phyloP scores from a whole-genome alignment of 768 basidiomycete genomes.

The Tulasnella sp. region DNA sequence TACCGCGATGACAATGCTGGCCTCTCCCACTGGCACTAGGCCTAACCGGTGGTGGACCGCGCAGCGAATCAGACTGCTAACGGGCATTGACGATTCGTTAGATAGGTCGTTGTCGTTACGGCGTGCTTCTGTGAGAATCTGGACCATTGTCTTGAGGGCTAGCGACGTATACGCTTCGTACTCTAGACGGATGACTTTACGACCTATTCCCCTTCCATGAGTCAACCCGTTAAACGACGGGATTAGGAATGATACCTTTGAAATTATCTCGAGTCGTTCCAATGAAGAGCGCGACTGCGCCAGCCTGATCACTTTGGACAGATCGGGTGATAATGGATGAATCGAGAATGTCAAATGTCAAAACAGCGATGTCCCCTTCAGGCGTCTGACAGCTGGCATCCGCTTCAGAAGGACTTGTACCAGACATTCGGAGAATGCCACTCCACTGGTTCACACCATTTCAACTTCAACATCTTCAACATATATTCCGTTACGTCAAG shows the following conservation, averaged over 20 bases:
- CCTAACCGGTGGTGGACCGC: conserved; percentile 71
- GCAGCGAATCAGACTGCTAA: conserved; percentile 40
- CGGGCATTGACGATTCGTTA: neutral
- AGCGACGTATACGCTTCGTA: conserved; percentile 78
- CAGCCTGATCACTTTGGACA: conserved; percentile 53
- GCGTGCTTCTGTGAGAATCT: conserved; percentile 42
- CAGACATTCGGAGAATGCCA: too few relatives aligned
- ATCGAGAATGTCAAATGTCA: conserved; percentile 53
- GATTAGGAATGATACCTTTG: conserved; percentile 42
- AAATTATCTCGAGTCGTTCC: conserved; percentile 83
- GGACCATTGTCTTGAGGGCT: conserved; percentile 64
- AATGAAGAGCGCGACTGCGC: conserved; percentile 66
- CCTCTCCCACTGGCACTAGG: conserved; percentile 61
- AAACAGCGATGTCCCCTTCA: conserved; percentile 40
- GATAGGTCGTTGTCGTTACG: neutral
- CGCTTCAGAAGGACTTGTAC: too few relatives aligned
- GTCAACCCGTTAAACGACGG: neutral
- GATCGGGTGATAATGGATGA: conserved; percentile 46
- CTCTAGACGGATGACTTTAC: conserved; percentile 58
- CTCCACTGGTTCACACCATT: too few relatives aligned
- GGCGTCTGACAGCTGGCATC: too few relatives aligned
- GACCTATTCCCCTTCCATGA: conserved; percentile 36
- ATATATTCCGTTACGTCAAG: neutral
- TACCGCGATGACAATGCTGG: conserved; percentile 78
- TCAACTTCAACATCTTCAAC: neutral